Evolutionary conservation across 164 flowering plant species (phyloP), one percentile per base, ranked within the genome.

Genomic region (Vitis labrusca): DNA sequence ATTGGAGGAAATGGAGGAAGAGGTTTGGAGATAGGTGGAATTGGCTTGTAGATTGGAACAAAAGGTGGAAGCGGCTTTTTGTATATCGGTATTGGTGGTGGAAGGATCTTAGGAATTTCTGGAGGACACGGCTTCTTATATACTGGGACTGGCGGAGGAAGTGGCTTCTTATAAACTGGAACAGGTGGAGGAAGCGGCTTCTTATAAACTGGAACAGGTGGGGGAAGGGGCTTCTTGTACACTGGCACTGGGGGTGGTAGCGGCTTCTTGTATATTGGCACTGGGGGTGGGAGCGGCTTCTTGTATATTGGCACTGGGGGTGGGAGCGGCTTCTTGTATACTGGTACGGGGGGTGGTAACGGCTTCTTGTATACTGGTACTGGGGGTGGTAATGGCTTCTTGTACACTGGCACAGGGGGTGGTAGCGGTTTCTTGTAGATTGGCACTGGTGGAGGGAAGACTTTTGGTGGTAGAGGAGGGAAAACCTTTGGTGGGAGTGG

Each of bases 391-490:
- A 11, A 50, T 59, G 70, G 75, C 53, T 61, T 63, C 15, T 56
- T 63, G 54, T 70, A 63, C 8, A 63, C 15, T 13, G 67, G 67
- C 3, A 48, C 29, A 2, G 63, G 71, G 16, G 70, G 70, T 1
- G 70, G 70, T 2, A 52, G 56, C 14, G 59, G 59, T 16, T 51
- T 51, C 54, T 51, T 14, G 5, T 27, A 49, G 10, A 63, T 58
- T 23, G 76, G 72, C 16, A 69, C 65, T 0, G 69, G 60, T 17
- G 69, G 74, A 55, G 75, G 77, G 30, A 13, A 32, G 32, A 37
- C 14, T 11, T 32, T 12, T n/a, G 80, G 71, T 11, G 75, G 80
- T 50, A 30, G 48, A 23, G 83, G 83, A 67, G 75, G 76, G 10
- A 67, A 47, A 23, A 32, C 44, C 6, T 32, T 32, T 3, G 44